Evolutionary conservation across 176 grass and related monocot genomes (phyloP).

Genomic region (Aegilops speltoides): DNA sequence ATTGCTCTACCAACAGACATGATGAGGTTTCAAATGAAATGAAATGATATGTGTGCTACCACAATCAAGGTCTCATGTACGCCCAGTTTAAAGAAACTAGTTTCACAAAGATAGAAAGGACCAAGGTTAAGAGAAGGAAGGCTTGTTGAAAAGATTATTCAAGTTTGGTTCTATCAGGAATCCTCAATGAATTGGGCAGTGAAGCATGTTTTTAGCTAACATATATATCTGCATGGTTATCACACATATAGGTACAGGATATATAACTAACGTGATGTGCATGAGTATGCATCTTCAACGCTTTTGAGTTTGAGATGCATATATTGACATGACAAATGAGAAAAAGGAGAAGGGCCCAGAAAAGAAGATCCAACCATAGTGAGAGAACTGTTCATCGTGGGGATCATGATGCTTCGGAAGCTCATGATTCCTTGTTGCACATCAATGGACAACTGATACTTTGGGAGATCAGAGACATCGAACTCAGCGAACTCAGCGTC

Average conservation of each 20-base stretch:
- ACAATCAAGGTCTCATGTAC: background rate
- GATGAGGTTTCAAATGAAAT: background rate
- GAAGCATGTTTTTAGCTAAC: background rate
- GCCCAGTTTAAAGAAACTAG: background rate
- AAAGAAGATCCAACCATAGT: background rate
- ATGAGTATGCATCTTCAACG: slow-evolving; percentile 3
- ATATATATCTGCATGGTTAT: background rate
- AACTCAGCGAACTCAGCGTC: background rate
- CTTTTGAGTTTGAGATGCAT: background rate
- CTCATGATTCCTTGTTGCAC: slow-evolving; percentile 1
- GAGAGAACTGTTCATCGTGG: background rate
- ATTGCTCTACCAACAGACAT: background rate
- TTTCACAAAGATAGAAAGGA: background rate
- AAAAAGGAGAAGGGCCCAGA: background rate
- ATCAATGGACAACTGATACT: background rate
- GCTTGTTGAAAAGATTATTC: background rate
- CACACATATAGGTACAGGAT: background rate
- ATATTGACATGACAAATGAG: slow-evolving; percentile 16
- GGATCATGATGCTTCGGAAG: background rate
- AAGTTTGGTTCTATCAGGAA: background rate
- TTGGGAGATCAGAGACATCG: background rate
- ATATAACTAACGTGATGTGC: background rate
- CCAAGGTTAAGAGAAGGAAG: background rate
- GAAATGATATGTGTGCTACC: background rate
- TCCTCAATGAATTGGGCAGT: background rate